A percentile compares a stretch with the other conserved stretches of the same genome.
Evolutionary conservation across 345 rosid genomes (phyloP).

Genomic region (Excoecaria cochinchinensis): DNA sequence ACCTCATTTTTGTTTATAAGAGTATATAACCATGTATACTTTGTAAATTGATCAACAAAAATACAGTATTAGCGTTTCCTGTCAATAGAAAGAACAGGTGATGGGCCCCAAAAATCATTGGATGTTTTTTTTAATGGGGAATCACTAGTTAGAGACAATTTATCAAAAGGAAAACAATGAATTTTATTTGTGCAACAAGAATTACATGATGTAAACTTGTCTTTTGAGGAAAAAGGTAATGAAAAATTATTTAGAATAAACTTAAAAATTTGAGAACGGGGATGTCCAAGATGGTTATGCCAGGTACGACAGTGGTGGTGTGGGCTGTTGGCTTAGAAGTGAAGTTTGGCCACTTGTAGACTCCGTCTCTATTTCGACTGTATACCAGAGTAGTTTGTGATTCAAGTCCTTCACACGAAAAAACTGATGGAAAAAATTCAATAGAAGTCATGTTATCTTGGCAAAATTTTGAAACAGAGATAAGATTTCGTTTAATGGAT

Average conservation of each 20-base stretch:
- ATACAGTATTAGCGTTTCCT: neutral
- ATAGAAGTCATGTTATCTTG: neutral
- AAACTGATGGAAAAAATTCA: conserved; percentile 1
- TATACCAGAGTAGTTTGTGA: no score
- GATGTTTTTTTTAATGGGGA: neutral
- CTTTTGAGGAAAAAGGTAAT: no score
- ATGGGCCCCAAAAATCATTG: neutral
- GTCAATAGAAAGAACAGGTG: neutral
- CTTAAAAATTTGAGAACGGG: neutral
- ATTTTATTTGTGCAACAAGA: neutral
- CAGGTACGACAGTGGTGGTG: neutral
- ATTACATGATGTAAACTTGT: neutral
- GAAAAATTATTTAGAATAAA: neutral
- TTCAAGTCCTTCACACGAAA: neutral
- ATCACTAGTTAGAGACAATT: neutral
- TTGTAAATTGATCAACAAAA: neutral
- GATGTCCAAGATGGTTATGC: neutral
- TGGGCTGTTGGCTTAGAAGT: conserved; percentile 1
- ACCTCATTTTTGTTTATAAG: neutral
- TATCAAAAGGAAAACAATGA: neutral
- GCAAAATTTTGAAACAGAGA: neutral
- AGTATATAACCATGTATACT: no score
- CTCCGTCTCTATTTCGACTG: neutral
- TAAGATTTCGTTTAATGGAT: neutral
- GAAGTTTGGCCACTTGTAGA: neutral